Evolutionary conservation across 176 grass and related monocot species (phyloP), one percentile per base, ranked within the genome.

Genomic region (bread wheat (Triticum aestivum)): DNA sequence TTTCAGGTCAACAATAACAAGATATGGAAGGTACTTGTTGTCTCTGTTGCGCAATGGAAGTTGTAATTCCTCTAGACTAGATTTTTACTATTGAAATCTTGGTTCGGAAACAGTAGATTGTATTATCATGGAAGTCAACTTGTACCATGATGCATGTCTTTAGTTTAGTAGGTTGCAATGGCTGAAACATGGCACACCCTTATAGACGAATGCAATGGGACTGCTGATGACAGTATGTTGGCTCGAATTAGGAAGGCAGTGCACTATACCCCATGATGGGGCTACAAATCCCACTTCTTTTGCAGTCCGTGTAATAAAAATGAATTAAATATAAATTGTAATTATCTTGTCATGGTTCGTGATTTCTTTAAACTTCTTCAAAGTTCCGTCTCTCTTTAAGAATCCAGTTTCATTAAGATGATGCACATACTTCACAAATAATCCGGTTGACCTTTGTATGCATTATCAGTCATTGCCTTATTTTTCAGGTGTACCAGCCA

Each of bases 1-100:
- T 86, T 89, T 42, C 86, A 91, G 29, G 86, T 92, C 59, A 44
- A 77, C 65, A 73, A 87, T 85, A 68, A 92, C 77, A 95, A 87
- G 86, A 95, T 95, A 80, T 85, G 76, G 45, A 95, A 95, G 93
- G 93, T 95, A 88, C 44, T 45, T 37, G 35, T 37, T 37, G 35
- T 37, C 35, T 37, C 35, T 37, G 5, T 37, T 37, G 35, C 5
- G 6, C 35, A 0, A 37, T 37, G 35, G 35, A 37, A 37, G 35
- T 37, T 37, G 35, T 37, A 37, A 37, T 37, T 37, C 35, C 35
- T 37, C 35, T 37, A 37, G 35, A 37, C 35, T 37, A 37, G 35
- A 37, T 37, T 37, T 37, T 37, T 37, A 37, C 35, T 37, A 37
- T 37, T 37, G 35, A 37, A 37, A 37, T 37, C 35, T 37, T 37